Evolutionary conservation across 1,139 yeast genomes (phyloP).

Genomic region (Lodderomyces parapsilosis): DNA sequence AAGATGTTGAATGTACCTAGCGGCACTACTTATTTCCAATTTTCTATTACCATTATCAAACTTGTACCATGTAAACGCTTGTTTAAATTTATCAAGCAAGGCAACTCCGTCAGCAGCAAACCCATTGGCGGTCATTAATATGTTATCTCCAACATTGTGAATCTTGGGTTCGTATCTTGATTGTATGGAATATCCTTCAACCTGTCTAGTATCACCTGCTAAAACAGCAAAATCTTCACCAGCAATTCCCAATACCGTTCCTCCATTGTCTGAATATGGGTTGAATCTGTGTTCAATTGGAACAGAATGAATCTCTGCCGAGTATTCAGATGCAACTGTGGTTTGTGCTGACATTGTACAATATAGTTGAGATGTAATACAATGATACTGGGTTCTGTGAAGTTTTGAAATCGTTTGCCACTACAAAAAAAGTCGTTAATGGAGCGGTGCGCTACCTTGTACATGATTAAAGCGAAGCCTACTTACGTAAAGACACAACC

Average conservation of each 20-base stretch:
- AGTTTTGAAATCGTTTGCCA: conserved; percentile 2
- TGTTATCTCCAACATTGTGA: conserved; percentile 83
- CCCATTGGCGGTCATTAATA: conserved; percentile 90
- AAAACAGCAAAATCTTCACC: conserved; percentile 96
- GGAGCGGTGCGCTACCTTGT: neutral
- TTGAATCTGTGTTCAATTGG: conserved; percentile 94
- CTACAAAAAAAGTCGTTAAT: no score
- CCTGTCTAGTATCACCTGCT: conserved; percentile 98
- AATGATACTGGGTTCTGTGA: neutral
- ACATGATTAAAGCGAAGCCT: no score
- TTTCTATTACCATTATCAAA: conserved; percentile 77
- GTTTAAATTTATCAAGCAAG: conserved; percentile 71
- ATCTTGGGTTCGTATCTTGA: conserved; percentile 92
- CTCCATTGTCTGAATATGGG: conserved; percentile 96
- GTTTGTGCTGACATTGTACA: conserved; percentile 14
- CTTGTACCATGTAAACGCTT: conserved; percentile 89
- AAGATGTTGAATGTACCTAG: conserved; percentile 87
- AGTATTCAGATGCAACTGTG: conserved; percentile 63
- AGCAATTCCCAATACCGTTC: conserved; percentile 95
- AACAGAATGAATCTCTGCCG: conserved; percentile 47
- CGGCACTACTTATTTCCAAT: conserved; percentile 70
- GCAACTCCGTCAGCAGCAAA: conserved; percentile 95
- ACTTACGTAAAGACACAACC: no score
- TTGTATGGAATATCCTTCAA: conserved; percentile 90
- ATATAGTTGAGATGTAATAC: neutral